Evolutionary conservation across 495 filamentous ascomycete species (phyloP).

Genomic region (Tuber borchii): DNA sequence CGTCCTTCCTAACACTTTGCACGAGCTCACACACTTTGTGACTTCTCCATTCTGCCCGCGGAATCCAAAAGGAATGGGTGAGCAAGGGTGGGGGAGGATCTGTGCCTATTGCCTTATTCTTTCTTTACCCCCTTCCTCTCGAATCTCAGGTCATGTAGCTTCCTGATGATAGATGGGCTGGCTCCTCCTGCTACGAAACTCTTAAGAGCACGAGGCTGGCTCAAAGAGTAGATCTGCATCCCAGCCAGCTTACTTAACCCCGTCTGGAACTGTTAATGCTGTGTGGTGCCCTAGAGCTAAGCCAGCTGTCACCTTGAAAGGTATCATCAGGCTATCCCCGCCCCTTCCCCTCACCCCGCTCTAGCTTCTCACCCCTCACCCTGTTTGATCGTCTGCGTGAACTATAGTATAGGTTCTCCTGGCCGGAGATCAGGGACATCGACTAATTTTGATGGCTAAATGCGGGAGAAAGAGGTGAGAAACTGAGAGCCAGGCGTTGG

Average conservation of each 20-base stretch:
- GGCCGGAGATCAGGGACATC: neutral
- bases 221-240: neutral
- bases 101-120: neutral
- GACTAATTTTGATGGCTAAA: neutral
- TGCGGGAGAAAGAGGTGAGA: neutral
- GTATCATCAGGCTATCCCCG: neutral
- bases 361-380: conserved; percentile 3
- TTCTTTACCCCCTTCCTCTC: neutral
- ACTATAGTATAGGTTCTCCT: neutral
- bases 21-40: neutral
- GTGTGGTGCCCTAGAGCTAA: neutral
- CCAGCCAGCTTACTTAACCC: neutral
- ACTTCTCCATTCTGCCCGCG: neutral
- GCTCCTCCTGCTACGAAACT: neutral
- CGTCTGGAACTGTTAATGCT: neutral
- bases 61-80: neutral
- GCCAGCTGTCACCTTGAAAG: neutral
- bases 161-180: neutral
- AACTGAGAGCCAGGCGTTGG: neutral
- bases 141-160: neutral
- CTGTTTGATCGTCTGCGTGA: conserved; percentile 16
- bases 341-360: neutral
- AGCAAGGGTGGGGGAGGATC: neutral
- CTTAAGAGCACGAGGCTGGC: neutral
- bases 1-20: neutral